Conservation (phyloP, 192 early-diverging fungal genomes). For the Phlyctochytrium arcticum region DNA sequence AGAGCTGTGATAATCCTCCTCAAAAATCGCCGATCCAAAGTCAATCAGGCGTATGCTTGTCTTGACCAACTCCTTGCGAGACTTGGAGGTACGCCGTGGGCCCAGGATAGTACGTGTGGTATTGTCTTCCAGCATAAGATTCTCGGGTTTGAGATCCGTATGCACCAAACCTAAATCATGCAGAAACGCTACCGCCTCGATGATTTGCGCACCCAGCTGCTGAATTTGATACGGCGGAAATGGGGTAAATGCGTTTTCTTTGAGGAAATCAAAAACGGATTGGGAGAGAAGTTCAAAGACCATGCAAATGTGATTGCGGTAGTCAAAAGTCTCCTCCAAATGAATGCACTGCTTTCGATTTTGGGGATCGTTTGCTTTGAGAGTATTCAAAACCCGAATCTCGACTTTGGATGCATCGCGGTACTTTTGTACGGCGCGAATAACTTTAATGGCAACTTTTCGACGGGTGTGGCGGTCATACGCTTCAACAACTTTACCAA, state of each 20-base stretch:
- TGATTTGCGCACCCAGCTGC: slow-evolving; percentile 77
- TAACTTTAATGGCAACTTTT: slow-evolving; percentile 85
- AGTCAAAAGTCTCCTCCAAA: slow-evolving; percentile 77
- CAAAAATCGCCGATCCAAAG: slow-evolving; percentile 93
- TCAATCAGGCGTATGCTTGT: slow-evolving; percentile 89
- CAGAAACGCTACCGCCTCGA: slow-evolving; percentile 85
- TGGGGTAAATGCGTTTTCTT: slow-evolving; percentile 83
- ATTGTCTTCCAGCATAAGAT: slow-evolving; percentile 29
- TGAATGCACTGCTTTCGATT: slow-evolving; percentile 89
- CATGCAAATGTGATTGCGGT: slow-evolving; percentile 95
- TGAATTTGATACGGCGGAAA: slow-evolving; percentile 84
- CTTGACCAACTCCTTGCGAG: slow-evolving; percentile 59
- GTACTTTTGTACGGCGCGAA: slow-evolving; percentile 91
- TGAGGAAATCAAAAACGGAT: slow-evolving; percentile 94
- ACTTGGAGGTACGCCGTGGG: slow-evolving; percentile 32
- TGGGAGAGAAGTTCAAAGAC: slow-evolving; percentile 89
- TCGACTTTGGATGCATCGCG: slow-evolving; percentile 88
- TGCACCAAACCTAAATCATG: slow-evolving; percentile 86
- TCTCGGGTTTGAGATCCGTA: slow-evolving; percentile 90
- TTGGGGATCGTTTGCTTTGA: slow-evolving; percentile 75
- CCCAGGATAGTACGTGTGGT: background rate
- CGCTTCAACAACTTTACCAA: slow-evolving; percentile 94
- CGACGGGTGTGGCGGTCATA: slow-evolving; percentile 51
- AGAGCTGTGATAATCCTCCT: slow-evolving; percentile 86
- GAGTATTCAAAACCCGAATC: slow-evolving; percentile 75